A percentile compares a stretch with the other conserved stretches of the same genome.
These are phyloP conservation scores for Chlorencoelia australis DNA, from an alignment of 2,329 filamentous ascomycete genomes.

Conservation along the genomic window DNA sequence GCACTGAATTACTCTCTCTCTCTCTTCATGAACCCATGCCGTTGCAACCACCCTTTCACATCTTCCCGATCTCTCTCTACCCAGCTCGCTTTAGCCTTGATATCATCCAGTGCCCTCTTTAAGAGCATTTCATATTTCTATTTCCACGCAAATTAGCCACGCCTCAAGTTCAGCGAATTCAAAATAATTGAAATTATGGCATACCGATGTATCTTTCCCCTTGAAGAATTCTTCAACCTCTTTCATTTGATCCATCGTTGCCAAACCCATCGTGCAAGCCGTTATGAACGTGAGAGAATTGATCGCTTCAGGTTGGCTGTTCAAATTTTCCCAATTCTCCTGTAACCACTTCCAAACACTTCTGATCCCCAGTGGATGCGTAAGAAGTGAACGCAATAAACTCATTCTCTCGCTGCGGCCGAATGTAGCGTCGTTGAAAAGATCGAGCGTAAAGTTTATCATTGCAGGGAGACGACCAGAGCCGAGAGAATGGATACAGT, in stretches of 20 bases:
- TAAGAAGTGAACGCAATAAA: background rate
- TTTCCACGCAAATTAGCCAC: background rate
- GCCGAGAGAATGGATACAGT: no score
- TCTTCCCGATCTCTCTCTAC: conserved; percentile 12
- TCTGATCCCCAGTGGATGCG: background rate
- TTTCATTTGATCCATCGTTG: background rate
- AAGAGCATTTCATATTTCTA: conserved; percentile 6
- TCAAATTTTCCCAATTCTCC: background rate
- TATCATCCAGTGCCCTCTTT: conserved; percentile 7
- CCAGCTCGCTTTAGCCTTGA: conserved; percentile 8
- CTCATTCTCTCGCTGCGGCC: background rate
- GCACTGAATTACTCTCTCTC: no score
- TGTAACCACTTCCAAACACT: background rate
- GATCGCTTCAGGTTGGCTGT: background rate
- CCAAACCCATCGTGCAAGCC: background rate
- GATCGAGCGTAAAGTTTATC: background rate
- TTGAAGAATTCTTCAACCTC: conserved; percentile 3
- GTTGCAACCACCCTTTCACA: conserved; percentile 10
- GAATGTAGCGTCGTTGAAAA: background rate
- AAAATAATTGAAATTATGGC: background rate
- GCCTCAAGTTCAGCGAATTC: background rate
- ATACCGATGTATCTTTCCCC: background rate
- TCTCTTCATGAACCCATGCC: no score
- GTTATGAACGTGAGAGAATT: background rate
- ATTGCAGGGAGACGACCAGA: background rate